Conservation (phyloP, 495 filamentous ascomycete species). For the Geopyxis carbonaria region DNA sequence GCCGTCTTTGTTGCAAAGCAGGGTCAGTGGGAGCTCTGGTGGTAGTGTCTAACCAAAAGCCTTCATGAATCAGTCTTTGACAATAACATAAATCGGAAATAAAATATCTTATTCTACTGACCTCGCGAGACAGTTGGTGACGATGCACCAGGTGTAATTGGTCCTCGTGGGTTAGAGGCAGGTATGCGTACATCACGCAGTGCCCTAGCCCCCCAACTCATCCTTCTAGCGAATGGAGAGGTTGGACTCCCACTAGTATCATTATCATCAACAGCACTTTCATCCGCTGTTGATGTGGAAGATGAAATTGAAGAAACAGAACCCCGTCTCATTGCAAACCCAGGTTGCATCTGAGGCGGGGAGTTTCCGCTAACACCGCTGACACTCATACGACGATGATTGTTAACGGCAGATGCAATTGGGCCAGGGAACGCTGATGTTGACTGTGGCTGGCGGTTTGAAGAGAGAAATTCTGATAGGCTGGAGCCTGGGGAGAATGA, state of each 20-base stretch:
- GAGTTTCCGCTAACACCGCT: slow-evolving; percentile 65
- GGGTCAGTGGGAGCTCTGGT: slow-evolving; percentile 8
- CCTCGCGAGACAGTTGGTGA: slow-evolving; percentile 21
- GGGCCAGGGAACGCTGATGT: slow-evolving; percentile 39
- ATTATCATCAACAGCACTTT: slow-evolving; percentile 64
- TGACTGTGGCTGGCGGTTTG: slow-evolving; percentile 25
- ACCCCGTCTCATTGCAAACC: slow-evolving; percentile 44
- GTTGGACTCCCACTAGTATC: slow-evolving; percentile 44
- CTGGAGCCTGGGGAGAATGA: slow-evolving; percentile 29
- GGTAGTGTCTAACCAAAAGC: slow-evolving; percentile 20
- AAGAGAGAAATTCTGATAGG: slow-evolving; percentile 36
- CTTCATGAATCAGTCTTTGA: slow-evolving; percentile 5
- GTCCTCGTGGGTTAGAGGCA: not conserved
- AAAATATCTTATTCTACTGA: too few species aligned
- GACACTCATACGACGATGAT: slow-evolving; percentile 73
- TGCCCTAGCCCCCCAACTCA: slow-evolving; percentile 83
- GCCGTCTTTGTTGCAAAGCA: slow-evolving; percentile 15
- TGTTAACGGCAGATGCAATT: slow-evolving; percentile 48
- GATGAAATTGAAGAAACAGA: slow-evolving; percentile 58
- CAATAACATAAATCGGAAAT: not conserved
- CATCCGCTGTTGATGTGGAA: slow-evolving; percentile 63
- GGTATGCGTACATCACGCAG: slow-evolving; percentile 47
- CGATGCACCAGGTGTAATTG: slow-evolving; percentile 2
- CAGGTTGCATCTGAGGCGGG: slow-evolving; percentile 32
- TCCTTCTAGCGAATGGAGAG: slow-evolving; percentile 65